phyloP scores from a whole-genome alignment of 768 basidiomycete genomes.

The Lentinula edodes region DNA sequence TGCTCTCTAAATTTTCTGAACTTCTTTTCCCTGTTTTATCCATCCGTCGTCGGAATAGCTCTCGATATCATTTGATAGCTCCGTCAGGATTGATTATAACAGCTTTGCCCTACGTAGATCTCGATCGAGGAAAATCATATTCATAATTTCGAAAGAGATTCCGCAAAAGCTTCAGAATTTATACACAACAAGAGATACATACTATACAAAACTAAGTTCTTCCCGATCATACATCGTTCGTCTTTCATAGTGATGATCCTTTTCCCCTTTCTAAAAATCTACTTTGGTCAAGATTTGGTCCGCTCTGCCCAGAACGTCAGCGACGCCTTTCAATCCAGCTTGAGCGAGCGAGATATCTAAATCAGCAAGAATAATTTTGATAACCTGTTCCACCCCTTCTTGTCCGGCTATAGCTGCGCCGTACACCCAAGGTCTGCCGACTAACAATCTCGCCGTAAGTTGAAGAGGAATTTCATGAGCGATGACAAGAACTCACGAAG shows the following conservation, averaged over 20 bases:
- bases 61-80: too few species aligned
- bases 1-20: too few species aligned
- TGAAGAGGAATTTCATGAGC: not conserved
- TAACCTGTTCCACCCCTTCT: constrained; percentile 69
- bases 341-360: constrained; percentile 61
- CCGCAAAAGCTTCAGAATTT: too few species aligned
- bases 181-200: too few species aligned
- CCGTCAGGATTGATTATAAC: too few species aligned
- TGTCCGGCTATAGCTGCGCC: constrained; percentile 67
- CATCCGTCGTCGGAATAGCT: too few species aligned
- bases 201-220: too few species aligned
- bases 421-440: constrained; percentile 73
- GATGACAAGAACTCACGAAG: constrained; percentile 40
- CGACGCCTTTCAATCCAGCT: constrained; percentile 49
- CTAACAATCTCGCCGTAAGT: constrained; percentile 24
- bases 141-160: too few species aligned
- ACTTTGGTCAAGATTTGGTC: constrained; percentile 34
- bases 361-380: constrained; percentile 64
- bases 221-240: not conserved
- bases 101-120: too few species aligned
- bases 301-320: constrained; percentile 50
- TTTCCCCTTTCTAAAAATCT: constrained; percentile 16
- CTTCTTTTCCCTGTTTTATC: too few species aligned
- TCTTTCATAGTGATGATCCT: not conserved
- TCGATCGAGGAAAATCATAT: too few species aligned